phyloP scores from a whole-genome alignment of 164 flowering plant genomes.

The Amborella trichopoda region DNA sequence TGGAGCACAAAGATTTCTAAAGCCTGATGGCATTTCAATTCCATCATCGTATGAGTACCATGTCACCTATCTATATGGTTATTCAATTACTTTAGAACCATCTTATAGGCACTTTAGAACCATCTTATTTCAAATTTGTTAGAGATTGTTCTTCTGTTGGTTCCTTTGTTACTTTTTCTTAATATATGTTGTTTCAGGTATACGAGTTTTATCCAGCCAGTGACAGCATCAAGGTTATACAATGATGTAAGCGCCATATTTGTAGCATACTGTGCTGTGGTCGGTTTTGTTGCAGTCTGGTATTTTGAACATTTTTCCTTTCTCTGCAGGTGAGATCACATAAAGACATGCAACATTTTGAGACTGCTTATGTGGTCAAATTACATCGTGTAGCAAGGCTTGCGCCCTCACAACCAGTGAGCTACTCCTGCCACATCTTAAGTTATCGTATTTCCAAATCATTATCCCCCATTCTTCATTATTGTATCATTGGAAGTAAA shows the following conservation, averaged over 20 bases:
- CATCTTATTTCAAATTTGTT: too few relatives aligned
- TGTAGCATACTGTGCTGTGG: not conserved
- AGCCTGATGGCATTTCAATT: slow-evolving; percentile 88
- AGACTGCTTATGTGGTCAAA: slow-evolving; percentile 98
- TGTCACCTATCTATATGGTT: not conserved
- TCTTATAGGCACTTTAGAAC: too few relatives aligned
- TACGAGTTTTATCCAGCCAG: slow-evolving; percentile 93
- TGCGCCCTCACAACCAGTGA: slow-evolving; percentile 79
- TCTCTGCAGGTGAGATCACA: slow-evolving; percentile 72
- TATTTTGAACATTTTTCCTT: not conserved
- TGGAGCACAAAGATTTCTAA: slow-evolving; percentile 89
- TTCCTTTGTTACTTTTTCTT: not conserved
- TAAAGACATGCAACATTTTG: slow-evolving; percentile 82
- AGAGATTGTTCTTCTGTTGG: not conserved
- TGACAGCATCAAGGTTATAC: slow-evolving; percentile 76
- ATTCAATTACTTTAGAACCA: too few relatives aligned
- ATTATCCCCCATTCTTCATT: too few relatives aligned
- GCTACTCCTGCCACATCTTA: too few relatives aligned
- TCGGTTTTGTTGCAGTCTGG: not conserved
- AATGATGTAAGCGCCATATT: slow-evolving; percentile 55
- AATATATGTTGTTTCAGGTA: slow-evolving; percentile 41
- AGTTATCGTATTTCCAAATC: too few relatives aligned
- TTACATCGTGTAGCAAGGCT: slow-evolving; percentile 82
- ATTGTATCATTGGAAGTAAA: too few relatives aligned
- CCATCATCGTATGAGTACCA: slow-evolving; percentile 72